Percentiles rank a stretch among this genome's conserved stretches.
phyloP scores from a whole-genome alignment of 495 filamentous ascomycete genomes.

The Xylaria curta region DNA sequence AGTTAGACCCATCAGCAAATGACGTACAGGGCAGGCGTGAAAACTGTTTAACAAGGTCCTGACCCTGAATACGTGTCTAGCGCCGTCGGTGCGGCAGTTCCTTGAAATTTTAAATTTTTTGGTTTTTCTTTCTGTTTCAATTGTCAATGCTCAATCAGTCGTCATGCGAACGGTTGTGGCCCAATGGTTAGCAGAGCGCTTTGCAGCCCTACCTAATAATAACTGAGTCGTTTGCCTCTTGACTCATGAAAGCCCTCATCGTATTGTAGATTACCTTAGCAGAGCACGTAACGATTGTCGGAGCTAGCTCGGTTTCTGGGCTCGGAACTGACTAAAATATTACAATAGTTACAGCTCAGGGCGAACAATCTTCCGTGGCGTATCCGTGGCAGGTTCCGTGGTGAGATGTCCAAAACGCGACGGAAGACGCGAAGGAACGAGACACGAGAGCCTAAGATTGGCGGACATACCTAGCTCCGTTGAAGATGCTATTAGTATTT shows the following conservation, averaged over 20 bases:
- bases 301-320: not conserved
- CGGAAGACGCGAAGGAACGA: conserved; percentile 1
- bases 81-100: not conserved
- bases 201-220: not conserved
- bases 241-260: not conserved
- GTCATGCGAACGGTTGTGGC: not conserved
- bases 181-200: not conserved
- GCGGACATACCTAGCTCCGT: conserved; percentile 9
- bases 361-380: not conserved
- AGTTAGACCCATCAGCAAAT: not conserved
- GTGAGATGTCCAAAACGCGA: not conserved
- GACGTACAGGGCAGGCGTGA: conserved; percentile 10
- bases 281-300: not conserved
- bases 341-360: not conserved
- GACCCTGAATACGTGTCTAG: conserved; percentile 9
- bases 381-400: not conserved
- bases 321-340: not conserved
- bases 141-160: not conserved
- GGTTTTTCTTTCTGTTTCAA: not conserved
- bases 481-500: not conserved
- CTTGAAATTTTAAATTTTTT: not conserved
- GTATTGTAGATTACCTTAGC: not conserved
- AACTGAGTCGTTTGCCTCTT: not conserved
- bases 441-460: not conserved
- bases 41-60: not conserved